Conservation (phyloP, 23 red algal species). For the Gracilariopsis chorda region DNA sequence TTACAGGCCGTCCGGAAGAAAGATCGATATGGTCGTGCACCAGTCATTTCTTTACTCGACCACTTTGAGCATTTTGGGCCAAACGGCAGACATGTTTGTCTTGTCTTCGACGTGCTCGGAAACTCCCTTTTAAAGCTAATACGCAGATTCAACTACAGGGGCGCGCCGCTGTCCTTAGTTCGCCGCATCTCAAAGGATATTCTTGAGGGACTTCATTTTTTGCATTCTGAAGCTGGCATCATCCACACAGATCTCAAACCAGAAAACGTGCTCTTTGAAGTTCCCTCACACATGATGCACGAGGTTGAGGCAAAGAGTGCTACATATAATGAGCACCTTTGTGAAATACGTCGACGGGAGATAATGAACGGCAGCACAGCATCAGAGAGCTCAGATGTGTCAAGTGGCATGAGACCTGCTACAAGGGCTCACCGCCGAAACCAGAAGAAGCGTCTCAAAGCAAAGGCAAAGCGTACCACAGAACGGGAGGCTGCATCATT, state of each 20-base stretch:
- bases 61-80: slow-evolving; percentile 81
- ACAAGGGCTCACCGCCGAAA: slow-evolving; percentile 39
- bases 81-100: slow-evolving; percentile 86
- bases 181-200: slow-evolving; percentile 62
- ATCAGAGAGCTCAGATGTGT: background rate
- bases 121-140: slow-evolving; percentile 73
- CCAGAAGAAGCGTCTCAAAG: slow-evolving; percentile 55
- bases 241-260: slow-evolving; percentile 97
- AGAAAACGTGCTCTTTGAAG: slow-evolving; percentile 87
- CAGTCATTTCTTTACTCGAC: slow-evolving; percentile 81
- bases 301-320: slow-evolving; percentile 38
- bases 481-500: background rate
- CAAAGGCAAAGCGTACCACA: slow-evolving; percentile 27
- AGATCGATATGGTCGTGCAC: slow-evolving; percentile 13
- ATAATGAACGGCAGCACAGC: slow-evolving; percentile 12
- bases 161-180: slow-evolving; percentile 57
- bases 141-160: slow-evolving; percentile 72
- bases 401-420: background rate
- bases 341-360: slow-evolving; percentile 12
- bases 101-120: slow-evolving; percentile 87
- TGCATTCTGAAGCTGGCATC: slow-evolving; percentile 68
- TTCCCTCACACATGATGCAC: slow-evolving; percentile 22
- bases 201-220: slow-evolving; percentile 72
- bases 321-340: background rate
- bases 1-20: slow-evolving; percentile 28